Conservation (phyloP, 768 basidiomycete species). For the Tulasnella sp. region DNA sequence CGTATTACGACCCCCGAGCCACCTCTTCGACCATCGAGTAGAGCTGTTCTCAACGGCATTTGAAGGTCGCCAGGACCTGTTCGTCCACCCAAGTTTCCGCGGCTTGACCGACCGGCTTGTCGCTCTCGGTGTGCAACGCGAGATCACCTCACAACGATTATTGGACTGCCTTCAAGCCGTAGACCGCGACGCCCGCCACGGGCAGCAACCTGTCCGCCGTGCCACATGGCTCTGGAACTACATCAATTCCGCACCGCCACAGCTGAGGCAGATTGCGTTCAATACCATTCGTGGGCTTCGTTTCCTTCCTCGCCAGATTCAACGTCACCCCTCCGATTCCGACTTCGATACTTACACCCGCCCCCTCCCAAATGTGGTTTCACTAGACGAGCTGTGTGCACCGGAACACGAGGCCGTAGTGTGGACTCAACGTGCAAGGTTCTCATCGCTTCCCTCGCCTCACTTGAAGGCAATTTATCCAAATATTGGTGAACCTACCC, state of each 20-base stretch:
- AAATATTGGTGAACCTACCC: neutral
- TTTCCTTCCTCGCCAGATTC: neutral
- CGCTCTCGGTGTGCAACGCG: neutral
- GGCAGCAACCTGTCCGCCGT: neutral
- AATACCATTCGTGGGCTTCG: neutral
- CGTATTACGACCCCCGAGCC: neutral
- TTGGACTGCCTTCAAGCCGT: neutral
- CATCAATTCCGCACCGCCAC: neutral
- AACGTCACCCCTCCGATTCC: neutral
- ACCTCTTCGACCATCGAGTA: conserved; percentile 15
- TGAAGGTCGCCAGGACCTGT: neutral
- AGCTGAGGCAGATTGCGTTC: neutral
- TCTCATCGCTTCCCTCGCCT: neutral
- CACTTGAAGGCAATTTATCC: neutral
- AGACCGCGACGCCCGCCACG: neutral
- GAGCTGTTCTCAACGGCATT: neutral
- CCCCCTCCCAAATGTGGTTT: neutral
- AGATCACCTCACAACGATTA: neutral
- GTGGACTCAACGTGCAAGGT: conserved; percentile 20
- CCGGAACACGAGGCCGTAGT: neutral
- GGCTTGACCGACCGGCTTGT: neutral
- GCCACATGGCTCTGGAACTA: neutral
- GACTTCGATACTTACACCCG: neutral
- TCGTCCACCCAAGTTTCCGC: conserved; percentile 9
- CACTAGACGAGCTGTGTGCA: neutral